Percentiles rank a stretch among this genome's conserved stretches.
phyloP scores from a whole-genome alignment of 192 early-diverging fungal genomes.

The Coemansia sp. region DNA sequence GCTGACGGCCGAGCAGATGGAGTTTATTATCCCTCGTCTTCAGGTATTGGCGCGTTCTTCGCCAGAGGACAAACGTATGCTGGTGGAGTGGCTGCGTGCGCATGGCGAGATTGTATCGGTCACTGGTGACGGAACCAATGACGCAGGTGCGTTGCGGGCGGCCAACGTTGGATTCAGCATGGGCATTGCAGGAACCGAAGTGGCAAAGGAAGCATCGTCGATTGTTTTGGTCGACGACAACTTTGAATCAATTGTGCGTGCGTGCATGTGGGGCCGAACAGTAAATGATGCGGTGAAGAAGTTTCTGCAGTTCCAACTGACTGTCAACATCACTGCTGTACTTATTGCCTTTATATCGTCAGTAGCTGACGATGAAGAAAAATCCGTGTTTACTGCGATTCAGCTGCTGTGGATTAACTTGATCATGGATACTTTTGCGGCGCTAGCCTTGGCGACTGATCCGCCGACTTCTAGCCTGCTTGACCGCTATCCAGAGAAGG shows the following conservation, averaged over 20 bases:
- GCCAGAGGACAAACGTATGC: slow-evolving; percentile 94
- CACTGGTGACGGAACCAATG: slow-evolving; percentile 99
- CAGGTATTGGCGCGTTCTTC: slow-evolving; percentile 93
- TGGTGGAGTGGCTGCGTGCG: slow-evolving; percentile 84
- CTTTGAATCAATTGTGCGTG: slow-evolving; percentile 95
- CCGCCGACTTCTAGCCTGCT: slow-evolving; percentile 83
- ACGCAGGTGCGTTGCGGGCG: slow-evolving; percentile 89
- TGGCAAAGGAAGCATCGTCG: slow-evolving; percentile 98
- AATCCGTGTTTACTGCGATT: slow-evolving; percentile 89
- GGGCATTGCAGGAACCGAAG: slow-evolving; percentile 99
- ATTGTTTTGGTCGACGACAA: slow-evolving; percentile 99
- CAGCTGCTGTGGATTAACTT: slow-evolving; percentile 99
- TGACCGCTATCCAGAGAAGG: slow-evolving; percentile 80
- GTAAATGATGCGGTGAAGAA: slow-evolving; percentile 98
- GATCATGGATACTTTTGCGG: slow-evolving; percentile 99
- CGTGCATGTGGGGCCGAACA: slow-evolving; percentile 94
- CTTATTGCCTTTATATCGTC: slow-evolving; percentile 77
- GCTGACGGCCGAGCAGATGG: slow-evolving; percentile 82
- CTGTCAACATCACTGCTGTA: slow-evolving; percentile 93
- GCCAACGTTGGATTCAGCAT: slow-evolving; percentile 98
- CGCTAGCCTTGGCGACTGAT: slow-evolving; percentile 95
- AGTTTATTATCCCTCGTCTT: slow-evolving; percentile 85
- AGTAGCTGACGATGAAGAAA: slow-evolving; percentile 60
- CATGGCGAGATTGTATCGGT: slow-evolving; percentile 96
- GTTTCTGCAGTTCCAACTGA: slow-evolving; percentile 98